Evolutionary conservation across 2,329 filamentous ascomycete species (phyloP).

Genomic region (Colletotrichum lupini): DNA sequence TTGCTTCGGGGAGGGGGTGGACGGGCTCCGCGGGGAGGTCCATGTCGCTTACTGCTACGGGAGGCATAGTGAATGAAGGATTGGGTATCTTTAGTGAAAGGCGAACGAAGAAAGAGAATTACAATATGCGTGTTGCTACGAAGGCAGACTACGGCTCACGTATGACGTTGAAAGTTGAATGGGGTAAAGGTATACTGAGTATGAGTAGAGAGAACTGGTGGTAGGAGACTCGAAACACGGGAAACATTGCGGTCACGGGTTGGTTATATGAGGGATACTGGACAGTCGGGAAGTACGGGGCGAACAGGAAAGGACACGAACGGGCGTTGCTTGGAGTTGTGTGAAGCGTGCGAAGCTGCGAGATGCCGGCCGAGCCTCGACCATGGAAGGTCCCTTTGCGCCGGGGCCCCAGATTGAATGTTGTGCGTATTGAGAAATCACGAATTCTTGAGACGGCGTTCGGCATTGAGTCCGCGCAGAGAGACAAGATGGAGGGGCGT

Average conservation of each 20-base stretch:
- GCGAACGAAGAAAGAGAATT: neutral
- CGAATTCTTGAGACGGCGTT: slow-evolving; percentile 11
- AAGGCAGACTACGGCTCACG: neutral
- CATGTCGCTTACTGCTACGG: slow-evolving; percentile 43
- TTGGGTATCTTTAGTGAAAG: slow-evolving; percentile 6
- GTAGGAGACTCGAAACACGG: neutral
- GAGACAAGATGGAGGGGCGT: neutral
- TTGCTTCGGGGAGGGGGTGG: slow-evolving; percentile 42
- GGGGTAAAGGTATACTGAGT: neutral
- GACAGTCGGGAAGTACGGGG: neutral
- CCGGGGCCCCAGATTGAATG: neutral
- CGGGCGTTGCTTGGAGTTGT: slow-evolving; percentile 31
- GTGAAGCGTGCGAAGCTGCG: neutral
- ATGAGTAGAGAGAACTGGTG: neutral
- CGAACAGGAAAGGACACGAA: slow-evolving; percentile 1
- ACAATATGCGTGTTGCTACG: neutral
- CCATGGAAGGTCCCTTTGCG: slow-evolving; percentile 1
- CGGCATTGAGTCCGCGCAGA: slow-evolving; percentile 21
- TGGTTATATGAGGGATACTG: slow-evolving; percentile 16
- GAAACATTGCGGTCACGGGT: slow-evolving; percentile 10
- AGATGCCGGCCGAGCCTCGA: slow-evolving; percentile 1
- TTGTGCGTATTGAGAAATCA: neutral
- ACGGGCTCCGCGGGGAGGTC: slow-evolving; percentile 42
- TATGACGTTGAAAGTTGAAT: neutral
- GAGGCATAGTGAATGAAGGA: slow-evolving; percentile 23